Evolutionary conservation across 2,329 filamentous ascomycete genomes (phyloP).

Genomic region (Fusarium gaditjirri): DNA sequence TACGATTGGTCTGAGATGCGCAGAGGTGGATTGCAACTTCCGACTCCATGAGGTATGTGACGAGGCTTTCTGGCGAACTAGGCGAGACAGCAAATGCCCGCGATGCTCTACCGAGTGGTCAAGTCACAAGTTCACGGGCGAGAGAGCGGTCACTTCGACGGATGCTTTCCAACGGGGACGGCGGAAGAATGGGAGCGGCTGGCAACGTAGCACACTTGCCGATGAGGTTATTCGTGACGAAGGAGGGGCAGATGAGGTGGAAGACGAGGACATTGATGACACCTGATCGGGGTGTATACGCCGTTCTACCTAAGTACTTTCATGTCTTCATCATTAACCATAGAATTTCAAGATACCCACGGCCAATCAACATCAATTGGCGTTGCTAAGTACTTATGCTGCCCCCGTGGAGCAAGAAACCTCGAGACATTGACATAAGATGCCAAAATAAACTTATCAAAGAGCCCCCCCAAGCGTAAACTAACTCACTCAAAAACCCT

Average conservation of each 20-base stretch:
- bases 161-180: slow-evolving; percentile 59
- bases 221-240: slow-evolving; percentile 49
- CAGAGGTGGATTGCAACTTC: slow-evolving; percentile 71
- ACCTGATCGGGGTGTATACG: slow-evolving; percentile 17
- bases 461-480: neutral
- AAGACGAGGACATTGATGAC: slow-evolving; percentile 39
- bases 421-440: neutral
- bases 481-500: neutral
- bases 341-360: slow-evolving; percentile 38
- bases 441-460: neutral
- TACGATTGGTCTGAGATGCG: slow-evolving; percentile 83
- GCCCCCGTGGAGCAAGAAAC: neutral
- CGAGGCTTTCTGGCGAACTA: slow-evolving; percentile 76
- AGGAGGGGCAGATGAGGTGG: slow-evolving; percentile 40
- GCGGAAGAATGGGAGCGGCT: slow-evolving; percentile 48
- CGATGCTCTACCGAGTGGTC: slow-evolving; percentile 64
- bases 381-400: slow-evolving; percentile 3
- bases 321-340: slow-evolving; percentile 12
- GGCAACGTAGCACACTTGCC: slow-evolving; percentile 48
- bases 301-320: neutral
- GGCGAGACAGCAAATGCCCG: slow-evolving; percentile 72
- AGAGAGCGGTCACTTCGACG: slow-evolving; percentile 66
- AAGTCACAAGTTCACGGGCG: slow-evolving; percentile 63
- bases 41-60: slow-evolving; percentile 83
- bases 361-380: slow-evolving; percentile 14